Percentiles rank a stretch among this genome's conserved stretches.
Conservation (phyloP, 192 early-diverging fungal genomes). For the Coemansia sp. region DNA sequence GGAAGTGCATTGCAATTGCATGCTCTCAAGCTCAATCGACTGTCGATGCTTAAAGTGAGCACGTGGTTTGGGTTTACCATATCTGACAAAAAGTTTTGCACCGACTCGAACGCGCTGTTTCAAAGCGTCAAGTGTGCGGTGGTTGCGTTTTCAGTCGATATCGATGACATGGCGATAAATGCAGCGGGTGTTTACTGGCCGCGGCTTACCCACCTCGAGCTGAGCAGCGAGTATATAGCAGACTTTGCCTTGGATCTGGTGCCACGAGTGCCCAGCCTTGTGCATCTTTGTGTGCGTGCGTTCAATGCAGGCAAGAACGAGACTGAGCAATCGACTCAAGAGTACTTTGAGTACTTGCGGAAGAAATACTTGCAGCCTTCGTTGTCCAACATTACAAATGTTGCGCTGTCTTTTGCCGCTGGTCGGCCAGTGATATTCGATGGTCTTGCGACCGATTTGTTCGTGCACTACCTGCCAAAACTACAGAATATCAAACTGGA, state of each 20-base stretch:
- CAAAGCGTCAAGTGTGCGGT: not conserved
- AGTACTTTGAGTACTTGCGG: not conserved
- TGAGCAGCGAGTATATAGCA: not conserved
- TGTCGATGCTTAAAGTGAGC: not conserved
- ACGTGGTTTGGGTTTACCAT: constrained; percentile 9
- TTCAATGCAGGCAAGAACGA: not conserved
- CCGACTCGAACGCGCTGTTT: not conserved
- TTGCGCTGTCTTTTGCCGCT: not conserved
- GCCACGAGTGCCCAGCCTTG: not conserved
- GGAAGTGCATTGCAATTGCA: not conserved
- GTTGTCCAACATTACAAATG: not conserved
- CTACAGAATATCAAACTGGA: not conserved
- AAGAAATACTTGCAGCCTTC: not conserved
- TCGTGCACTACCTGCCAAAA: not conserved
- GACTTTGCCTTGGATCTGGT: constrained; percentile 1
- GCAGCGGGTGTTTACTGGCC: not conserved
- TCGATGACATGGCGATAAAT: not conserved
- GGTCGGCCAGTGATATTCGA: not conserved
- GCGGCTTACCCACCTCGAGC: not conserved
- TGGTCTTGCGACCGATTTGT: not conserved
- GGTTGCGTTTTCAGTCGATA: not conserved
- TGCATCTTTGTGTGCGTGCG: not conserved
- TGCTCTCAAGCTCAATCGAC: not conserved
- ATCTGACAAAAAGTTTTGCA: not conserved
- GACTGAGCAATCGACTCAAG: not conserved